A percentile compares a stretch with the other conserved stretches of the same genome.
phyloP scores from a whole-genome alignment of 768 basidiomycete genomes.

The Psilocybe tampanensis region DNA sequence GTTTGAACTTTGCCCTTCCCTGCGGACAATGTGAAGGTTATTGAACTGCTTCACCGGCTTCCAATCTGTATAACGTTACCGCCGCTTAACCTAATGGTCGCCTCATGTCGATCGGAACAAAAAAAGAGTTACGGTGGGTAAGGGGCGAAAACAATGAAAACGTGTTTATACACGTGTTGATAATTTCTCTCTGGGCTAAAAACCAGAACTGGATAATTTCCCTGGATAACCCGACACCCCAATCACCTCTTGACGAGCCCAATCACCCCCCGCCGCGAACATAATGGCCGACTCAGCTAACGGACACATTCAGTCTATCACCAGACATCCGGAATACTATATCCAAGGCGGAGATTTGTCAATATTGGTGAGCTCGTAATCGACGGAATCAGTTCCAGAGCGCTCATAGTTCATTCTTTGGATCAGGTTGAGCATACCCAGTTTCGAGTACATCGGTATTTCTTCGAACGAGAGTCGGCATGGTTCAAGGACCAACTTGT shows the following conservation, averaged over 20 bases:
- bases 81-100: conserved; percentile 14
- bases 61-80: conserved; percentile 5
- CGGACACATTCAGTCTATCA: conserved; percentile 17
- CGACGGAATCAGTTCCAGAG: neutral
- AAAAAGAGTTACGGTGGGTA: neutral
- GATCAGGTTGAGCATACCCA: conserved; percentile 55
- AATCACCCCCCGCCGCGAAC: neutral
- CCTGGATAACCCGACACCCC: neutral
- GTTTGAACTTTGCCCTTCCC: too few relatives aligned
- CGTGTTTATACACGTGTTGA: conserved; percentile 21
- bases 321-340: conserved; percentile 45
- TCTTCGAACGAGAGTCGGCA: conserved; percentile 62
- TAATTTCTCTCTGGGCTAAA: conserved; percentile 10
- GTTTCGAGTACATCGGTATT: conserved; percentile 62
- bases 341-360: conserved; percentile 55
- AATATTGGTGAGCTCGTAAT: conserved; percentile 46
- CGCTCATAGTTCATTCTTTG: neutral
- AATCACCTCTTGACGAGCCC: neutral
- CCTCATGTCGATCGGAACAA: conserved; percentile 19
- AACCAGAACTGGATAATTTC: neutral
- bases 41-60: too few relatives aligned
- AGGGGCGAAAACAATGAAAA: conserved; percentile 13
- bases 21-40: neutral
- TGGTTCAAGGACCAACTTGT: conserved; percentile 43
- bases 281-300: conserved; percentile 18